Evolutionary conservation across 805 yeast species (phyloP), one percentile per base, ranked within the genome.

Genomic region (Lachancea sp.): DNA sequence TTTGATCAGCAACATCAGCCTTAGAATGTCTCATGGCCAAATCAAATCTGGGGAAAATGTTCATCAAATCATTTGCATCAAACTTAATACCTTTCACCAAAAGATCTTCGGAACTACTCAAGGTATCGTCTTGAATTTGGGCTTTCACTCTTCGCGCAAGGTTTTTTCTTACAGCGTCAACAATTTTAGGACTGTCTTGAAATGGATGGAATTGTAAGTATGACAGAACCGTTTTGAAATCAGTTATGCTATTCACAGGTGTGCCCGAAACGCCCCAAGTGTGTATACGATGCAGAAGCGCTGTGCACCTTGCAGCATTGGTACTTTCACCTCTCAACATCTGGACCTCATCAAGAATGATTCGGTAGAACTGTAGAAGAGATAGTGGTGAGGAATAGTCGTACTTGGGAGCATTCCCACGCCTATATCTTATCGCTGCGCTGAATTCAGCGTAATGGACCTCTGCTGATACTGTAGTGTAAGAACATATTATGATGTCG

Each of bases 211-310:
- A 60, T 50, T 81, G 71, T 48, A 89, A 62, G 56, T 87, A 91
- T 12, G 78, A 73, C 29, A 90, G 59, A 4, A 88, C 71, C 0
- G 95, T 83, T 36, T 75, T 78, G 39, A 90, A 69, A 62, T 91
- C 96, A 27, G 71, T 64, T 33, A 78, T 73, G 49, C 75, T 76
- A 51, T 81, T 79, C 13, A 89, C 82, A 0, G 97, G 95, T 0
- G 99, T 93, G 6, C 99, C 99, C 1, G 96, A 86, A 0, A 90
- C 96, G 13, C 95, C 97, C 98, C 98, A 93, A 0, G 96, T 80
- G 65, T 93, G 97, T 38, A 79, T 76, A 42, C 96, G 71, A 3
- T 96, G 91, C 20, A 93, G 77, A 31, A 85, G 67, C 2, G 85
- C 71, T 0, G 96, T 88, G 46, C 89, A 85, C 46, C 77, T 79